These are phyloP conservation scores for Euphorbia lathyris DNA, from an alignment of 345 rosid species.

Conservation along the genomic window DNA sequence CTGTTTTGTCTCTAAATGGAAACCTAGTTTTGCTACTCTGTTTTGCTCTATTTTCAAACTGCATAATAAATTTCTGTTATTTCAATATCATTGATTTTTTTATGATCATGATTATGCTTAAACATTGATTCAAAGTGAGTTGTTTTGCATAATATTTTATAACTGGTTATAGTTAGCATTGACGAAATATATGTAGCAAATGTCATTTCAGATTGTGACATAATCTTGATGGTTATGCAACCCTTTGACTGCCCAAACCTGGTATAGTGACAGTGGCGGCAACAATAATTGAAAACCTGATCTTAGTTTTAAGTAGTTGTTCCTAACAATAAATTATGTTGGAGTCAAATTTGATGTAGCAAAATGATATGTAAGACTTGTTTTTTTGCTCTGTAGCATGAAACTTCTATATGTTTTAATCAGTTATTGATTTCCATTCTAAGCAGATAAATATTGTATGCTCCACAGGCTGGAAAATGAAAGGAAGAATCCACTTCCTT, in stretches of 20 bases:
- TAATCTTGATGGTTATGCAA: not conserved
- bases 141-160: not conserved
- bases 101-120: too few relatives aligned
- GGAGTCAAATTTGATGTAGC: not conserved
- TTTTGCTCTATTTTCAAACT: too few relatives aligned
- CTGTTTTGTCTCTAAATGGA: too few relatives aligned
- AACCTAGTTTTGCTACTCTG: too few relatives aligned
- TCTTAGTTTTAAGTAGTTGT: not conserved
- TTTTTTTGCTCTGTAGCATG: not conserved
- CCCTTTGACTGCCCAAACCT: not conserved
- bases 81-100: too few relatives aligned
- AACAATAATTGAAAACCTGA: not conserved
- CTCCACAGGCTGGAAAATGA: conserved; percentile 52
- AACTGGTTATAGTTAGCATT: not conserved
- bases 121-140: conserved; percentile 51
- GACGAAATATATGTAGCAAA: not conserved
- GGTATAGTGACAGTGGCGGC: not conserved
- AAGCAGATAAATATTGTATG: not conserved
- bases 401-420: not conserved
- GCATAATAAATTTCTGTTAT: too few relatives aligned
- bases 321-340: not conserved
- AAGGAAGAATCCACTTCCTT: conserved; percentile 42
- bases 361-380: not conserved
- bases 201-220: not conserved
- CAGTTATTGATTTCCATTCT: not conserved